Conservation (phyloP, 2,329 filamentous ascomycete genomes). For the Aspergillus sp. region DNA sequence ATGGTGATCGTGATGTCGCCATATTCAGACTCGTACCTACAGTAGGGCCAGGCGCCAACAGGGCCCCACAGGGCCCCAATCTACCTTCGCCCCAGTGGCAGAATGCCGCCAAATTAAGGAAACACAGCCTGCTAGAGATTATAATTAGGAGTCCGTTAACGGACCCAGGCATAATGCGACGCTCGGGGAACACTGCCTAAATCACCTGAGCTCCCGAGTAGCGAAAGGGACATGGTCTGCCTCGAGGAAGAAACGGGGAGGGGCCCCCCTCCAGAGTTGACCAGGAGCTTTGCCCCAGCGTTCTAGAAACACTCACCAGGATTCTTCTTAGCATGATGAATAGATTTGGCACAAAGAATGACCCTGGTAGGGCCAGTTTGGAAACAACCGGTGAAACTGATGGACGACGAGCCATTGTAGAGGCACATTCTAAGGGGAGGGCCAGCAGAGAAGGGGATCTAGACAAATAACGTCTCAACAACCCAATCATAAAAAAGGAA, state of each 20-base stretch:
- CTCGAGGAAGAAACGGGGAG: background rate
- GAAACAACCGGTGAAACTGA: slow-evolving; percentile 10
- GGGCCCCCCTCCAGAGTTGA: background rate
- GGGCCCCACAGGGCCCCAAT: background rate
- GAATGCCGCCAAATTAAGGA: background rate
- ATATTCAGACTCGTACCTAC: background rate
- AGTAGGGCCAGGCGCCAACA: background rate
- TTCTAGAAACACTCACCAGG: background rate
- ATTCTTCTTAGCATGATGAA: background rate
- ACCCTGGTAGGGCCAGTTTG: background rate
- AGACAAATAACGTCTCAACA: slow-evolving; percentile 4
- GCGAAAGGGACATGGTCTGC: background rate
- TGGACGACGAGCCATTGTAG: slow-evolving; percentile 3
- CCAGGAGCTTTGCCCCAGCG: background rate
- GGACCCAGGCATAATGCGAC: background rate
- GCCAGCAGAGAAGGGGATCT: background rate
- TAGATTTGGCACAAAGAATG: slow-evolving; percentile 9
- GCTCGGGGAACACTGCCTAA: too few relatives aligned
- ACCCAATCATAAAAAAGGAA: slow-evolving; percentile 7
- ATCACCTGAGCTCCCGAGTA: too few relatives aligned
- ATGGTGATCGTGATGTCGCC: background rate
- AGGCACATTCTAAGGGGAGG: background rate
- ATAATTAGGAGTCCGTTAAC: background rate
- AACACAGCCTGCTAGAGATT: background rate
- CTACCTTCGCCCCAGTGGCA: background rate